Base-by-base conservation (phyloP, 306 rosid genomes). In the Lupinus albus region DNA sequence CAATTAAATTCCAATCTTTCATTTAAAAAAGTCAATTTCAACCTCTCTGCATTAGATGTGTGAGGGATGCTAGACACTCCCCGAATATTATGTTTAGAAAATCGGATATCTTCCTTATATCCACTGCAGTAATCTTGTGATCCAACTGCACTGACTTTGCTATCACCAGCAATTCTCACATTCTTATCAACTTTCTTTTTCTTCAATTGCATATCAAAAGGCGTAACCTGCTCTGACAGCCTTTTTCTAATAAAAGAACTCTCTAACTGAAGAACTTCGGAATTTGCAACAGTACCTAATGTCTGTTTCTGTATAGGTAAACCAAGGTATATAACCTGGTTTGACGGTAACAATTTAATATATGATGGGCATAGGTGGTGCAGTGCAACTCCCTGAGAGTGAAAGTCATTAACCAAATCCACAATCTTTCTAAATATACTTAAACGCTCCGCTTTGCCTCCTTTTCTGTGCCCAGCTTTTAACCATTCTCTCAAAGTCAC, bases 401-500 rank as follows among this genome's bases (percentile, higher is more conserved):
- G 92, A 46, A 35, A 76, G 39, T 60, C 69, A 60, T 84, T 85
- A 63, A 91, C 89, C 60, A 88, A 84, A 69, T 83, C 83, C 67
- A 84, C 84, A 64, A 91, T 86, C 63, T 81, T 85, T 71, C 72
- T 84, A 67, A 86, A 91, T 77, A 88, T 72, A 81, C 61, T 15
- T 81, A 88, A 45, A 62, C 84, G 70, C 73, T 79, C 85, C 33
- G 46, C 70, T 88, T 84, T 91, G 71, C 80, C 84, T 20, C 50
- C 82, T 62, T 70, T 80, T 25, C 32, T 67, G 50, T 16, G 68
- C 57, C 76, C 76, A 58, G 15, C 61, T 66, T 78, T 86, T 71
- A 90, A 81, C 96, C 96, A 90, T 68, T 87, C 89, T 84, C 91
- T 84, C 67, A 90, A 73, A 79, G 71, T 84, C 75, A 84, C 77